Base-by-base conservation (phyloP, 352 stramenopile genomes). In the Salisapilia sapeloensis region DNA sequence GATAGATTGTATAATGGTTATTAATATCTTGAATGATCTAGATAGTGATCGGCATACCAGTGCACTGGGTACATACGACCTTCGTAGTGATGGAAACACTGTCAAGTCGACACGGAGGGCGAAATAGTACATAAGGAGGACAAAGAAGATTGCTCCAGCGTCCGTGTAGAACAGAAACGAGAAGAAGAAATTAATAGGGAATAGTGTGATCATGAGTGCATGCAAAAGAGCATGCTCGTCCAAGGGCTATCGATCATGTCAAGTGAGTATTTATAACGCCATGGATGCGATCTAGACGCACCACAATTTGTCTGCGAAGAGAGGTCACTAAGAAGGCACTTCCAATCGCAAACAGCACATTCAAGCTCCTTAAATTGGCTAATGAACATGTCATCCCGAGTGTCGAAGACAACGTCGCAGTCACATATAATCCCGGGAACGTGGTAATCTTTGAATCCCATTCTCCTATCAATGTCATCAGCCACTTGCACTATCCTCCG, bases 371-470 rank as follows among this genome's bases (percentile, higher is more conserved):
- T 15, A 94, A 52, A 14, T 81, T 46, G 1, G 45, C 27, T 6
- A 61, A 20, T 3, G 67, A 81, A 49, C 77, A 92, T 29, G 64
- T 78, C 3, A 29, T 8, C 3, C 41, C 21, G 16, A 26, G 9
- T n/a, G 26, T 15, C 6, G 60, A 42, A 18, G 77, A 61, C 29
- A 63, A 38, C 18, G 53, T 64, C 13, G 56, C 63, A 7, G 63
- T 35, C 2, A 90, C 11, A 40, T 95, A 95, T 8, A 95, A 41
- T 1, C 83, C 81, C 4, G 83, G 83, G 25, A 93, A 92, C 20
- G 83, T 95, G 23, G 83, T 94, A 53, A 95, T 94, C 55, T 95
- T 94, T 7, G 75, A 53, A 27, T 95, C 74, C 83, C 83, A 94
- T 26, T 75, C 56, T 16, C 53, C 75, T 91, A 19, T 4, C 17